Percentiles rank a stretch among this genome's conserved stretches.
These are phyloP conservation scores for Ballota nigra DNA, from an alignment of 257 asterid species.

Conservation along the genomic window DNA sequence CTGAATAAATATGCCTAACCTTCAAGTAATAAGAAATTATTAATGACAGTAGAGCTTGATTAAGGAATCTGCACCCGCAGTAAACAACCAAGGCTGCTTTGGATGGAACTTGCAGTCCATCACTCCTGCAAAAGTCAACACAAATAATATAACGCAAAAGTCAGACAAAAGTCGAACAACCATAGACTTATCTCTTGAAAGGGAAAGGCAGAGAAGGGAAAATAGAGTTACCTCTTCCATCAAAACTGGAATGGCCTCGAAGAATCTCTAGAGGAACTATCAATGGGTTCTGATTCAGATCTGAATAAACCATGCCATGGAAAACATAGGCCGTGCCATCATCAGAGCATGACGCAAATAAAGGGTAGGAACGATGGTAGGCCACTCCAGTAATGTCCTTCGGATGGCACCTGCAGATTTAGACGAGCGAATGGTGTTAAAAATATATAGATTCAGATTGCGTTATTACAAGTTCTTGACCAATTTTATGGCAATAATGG, in stretches of 20 bases:
- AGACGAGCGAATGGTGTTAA: slow-evolving; percentile 4
- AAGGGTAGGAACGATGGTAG: slow-evolving; percentile 85
- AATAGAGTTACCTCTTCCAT: slow-evolving; percentile 75
- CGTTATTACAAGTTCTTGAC: not conserved
- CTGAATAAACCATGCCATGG: slow-evolving; percentile 95
- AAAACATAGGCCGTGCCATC: slow-evolving; percentile 85
- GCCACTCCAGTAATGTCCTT: slow-evolving; percentile 81
- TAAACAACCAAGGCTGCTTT: slow-evolving; percentile 93
- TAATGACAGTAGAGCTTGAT: slow-evolving; percentile 84
- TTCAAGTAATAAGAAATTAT: not conserved
- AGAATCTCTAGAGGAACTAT: slow-evolving; percentile 89
- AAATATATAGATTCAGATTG: not conserved
- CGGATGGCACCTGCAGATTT: slow-evolving; percentile 62
- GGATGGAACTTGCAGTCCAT: slow-evolving; percentile 97
- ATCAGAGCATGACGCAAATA: slow-evolving; percentile 89
- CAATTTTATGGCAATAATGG: not conserved
- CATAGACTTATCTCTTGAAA: not conserved
- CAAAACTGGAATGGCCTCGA: slow-evolving; percentile 68
- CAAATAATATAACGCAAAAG: not conserved
- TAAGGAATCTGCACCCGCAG: slow-evolving; percentile 86
- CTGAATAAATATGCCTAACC: not conserved
- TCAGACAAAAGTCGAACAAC: too few relatives aligned
- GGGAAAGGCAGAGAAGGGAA: not conserved
- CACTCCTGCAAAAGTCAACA: slow-evolving; percentile 58
- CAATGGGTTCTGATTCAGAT: slow-evolving; percentile 82